phyloP scores from a whole-genome alignment of 176 grass and related monocot genomes.

The Hsuehochloa calcarea region DNA sequence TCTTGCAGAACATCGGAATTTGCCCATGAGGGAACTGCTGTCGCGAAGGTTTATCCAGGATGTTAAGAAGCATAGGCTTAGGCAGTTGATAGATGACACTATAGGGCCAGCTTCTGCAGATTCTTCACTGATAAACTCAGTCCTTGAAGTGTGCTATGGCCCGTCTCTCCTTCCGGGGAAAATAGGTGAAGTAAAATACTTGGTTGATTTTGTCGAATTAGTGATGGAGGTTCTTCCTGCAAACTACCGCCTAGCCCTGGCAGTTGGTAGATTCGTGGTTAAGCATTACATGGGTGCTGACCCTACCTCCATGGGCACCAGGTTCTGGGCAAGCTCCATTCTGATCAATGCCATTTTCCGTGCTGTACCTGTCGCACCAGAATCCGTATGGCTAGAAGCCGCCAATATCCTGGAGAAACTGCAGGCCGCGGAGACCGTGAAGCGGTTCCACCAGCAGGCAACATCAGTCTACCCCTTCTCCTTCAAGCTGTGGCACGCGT shows the following conservation, averaged over 20 bases:
- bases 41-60: constrained; percentile 73
- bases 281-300: constrained; percentile 34
- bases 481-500: constrained; percentile 65
- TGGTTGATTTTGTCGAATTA: constrained; percentile 81
- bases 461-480: constrained; percentile 94
- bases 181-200: constrained; percentile 46
- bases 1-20: constrained; percentile 45
- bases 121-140: constrained; percentile 63
- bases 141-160: constrained; percentile 78
- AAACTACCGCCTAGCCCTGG: constrained; percentile 76
- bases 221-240: constrained; percentile 74
- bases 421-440: constrained; percentile 39
- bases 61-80: constrained; percentile 72
- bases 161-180: constrained; percentile 53
- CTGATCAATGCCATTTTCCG: constrained; percentile 76
- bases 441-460: constrained; percentile 82
- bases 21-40: constrained; percentile 46
- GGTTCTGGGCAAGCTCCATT: constrained; percentile 74
- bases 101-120: constrained; percentile 66
- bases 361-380: constrained; percentile 71
- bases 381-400: constrained; percentile 74
- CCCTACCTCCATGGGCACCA: constrained; percentile 45
- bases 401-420: constrained; percentile 63
- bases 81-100: constrained; percentile 72
- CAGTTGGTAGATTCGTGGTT: constrained; percentile 54